phyloP scores from a whole-genome alignment of 148 eudicot genomes.

The Talinum fruticosum region DNA sequence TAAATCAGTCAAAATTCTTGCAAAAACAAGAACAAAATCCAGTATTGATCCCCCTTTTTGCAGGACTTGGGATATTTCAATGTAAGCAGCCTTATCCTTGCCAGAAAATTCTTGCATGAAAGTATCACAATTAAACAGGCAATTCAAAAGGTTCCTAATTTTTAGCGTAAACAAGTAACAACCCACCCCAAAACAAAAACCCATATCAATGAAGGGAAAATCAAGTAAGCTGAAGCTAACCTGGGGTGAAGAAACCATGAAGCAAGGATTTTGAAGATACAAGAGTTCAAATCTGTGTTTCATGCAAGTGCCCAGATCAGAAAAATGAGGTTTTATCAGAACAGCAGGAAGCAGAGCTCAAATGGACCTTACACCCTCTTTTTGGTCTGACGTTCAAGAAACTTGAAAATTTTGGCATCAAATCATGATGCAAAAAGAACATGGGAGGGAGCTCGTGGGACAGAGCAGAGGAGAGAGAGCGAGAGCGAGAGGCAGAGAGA shows the following conservation, averaged over 20 bases:
- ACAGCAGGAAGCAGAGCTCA: neutral
- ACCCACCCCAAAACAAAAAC: slow-evolving; percentile 9
- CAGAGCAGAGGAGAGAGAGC: neutral
- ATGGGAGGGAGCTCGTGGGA: neutral
- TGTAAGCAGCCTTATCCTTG: too few relatives aligned
- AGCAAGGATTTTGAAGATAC: neutral
- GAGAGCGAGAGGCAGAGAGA: neutral
- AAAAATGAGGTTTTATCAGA: slow-evolving; percentile 12
- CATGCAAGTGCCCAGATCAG: slow-evolving; percentile 12
- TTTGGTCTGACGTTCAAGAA: neutral
- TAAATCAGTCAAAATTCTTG: neutral
- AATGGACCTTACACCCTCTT: slow-evolving; percentile 5
- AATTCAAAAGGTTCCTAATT: neutral
- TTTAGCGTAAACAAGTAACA: neutral
- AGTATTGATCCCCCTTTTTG: too few relatives aligned
- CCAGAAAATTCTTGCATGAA: neutral
- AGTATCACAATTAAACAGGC: neutral
- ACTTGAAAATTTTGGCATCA: neutral
- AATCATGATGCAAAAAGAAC: neutral
- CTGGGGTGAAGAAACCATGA: slow-evolving; percentile 5
- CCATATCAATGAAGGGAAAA: neutral
- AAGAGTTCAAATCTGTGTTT: slow-evolving; percentile 1
- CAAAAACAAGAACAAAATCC: too few relatives aligned
- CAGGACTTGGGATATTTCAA: too few relatives aligned
- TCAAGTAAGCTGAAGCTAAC: slow-evolving; percentile 13